phyloP scores from a whole-genome alignment of 352 stramenopile species.

The Phytophthora agathidicida region DNA sequence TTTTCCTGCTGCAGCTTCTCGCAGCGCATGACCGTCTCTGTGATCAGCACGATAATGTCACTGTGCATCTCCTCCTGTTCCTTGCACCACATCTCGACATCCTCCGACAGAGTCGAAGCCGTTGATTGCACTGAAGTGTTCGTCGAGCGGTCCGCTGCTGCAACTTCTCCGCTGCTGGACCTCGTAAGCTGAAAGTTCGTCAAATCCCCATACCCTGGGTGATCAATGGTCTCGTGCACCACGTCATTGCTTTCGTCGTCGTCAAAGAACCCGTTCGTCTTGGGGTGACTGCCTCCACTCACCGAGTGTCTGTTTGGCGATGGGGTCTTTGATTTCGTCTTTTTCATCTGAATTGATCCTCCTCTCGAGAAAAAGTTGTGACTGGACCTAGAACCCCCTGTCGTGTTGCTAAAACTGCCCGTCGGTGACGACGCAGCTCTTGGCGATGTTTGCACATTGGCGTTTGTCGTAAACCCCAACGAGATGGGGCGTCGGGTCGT shows the following conservation, averaged over 20 bases:
- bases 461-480: conserved; percentile 72
- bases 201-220: conserved; percentile 19
- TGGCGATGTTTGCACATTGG: conserved; percentile 73
- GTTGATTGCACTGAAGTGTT: conserved; percentile 56
- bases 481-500: conserved; percentile 70
- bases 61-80: conserved; percentile 89
- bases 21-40: conserved; percentile 82
- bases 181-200: conserved; percentile 1
- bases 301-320: conserved; percentile 16
- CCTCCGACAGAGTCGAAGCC: conserved; percentile 72
- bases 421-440: conserved; percentile 22
- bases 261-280: conserved; percentile 13
- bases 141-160: conserved; percentile 40
- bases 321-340: not conserved
- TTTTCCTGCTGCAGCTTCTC: conserved; percentile 85
- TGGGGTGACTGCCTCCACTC: conserved; percentile 11
- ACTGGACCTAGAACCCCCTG: conserved; percentile 14
- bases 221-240: conserved; percentile 27
- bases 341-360: conserved; percentile 6
- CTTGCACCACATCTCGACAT: conserved; percentile 78
- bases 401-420: conserved; percentile 17
- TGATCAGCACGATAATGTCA: conserved; percentile 79
- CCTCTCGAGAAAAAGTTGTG: conserved; percentile 19
- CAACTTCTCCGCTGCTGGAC: conserved; percentile 14
- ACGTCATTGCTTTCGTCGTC: conserved; percentile 34